Base-by-base conservation (phyloP, 2,329 filamentous ascomycete species). In the Rhynchosporium secalis region DNA sequence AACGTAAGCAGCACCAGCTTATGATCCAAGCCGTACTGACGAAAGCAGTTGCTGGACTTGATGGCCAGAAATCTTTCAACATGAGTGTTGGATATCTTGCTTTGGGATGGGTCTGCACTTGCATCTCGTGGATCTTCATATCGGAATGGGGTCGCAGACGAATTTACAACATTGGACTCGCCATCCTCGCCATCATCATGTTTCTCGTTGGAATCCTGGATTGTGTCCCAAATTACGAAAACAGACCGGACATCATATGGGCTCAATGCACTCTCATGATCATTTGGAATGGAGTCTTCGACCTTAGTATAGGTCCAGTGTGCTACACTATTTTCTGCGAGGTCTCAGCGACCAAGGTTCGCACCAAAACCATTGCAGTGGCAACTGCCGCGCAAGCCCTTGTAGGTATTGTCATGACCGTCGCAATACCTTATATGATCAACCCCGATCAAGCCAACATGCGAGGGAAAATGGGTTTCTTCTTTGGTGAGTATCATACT, bases 71-170 rank as follows among this genome's bases (percentile, higher is more conserved):
- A 38, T 81, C 85, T 6, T 88, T 88, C 70, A 80, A 80, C 51
- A 78, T 88, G 41, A 82, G 83, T 72, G 80, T 88, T 20, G 87
- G 87, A 72, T 87, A 81, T 54, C 85, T 85, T 0, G 83, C 80
- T 46, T 81, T 88, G 1, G 83, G 86, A 69, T 78, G 76, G 72
- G 73, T 88, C 70, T 80, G 86, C 64, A 84, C 86, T 72, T 85
- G 86, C 79, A 77, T 85, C 38, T 88, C 85, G 56, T 89, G 86
- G 86, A 74, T 87, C 58, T 78, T 88, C 51, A 87, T 85, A 20
- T 80, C 81, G 0, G 86, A 84, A 73, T 78, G 84, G 59, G 85
- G 86, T 70, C 82, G 85, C 58, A 83, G 86, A 56, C 80, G 81
- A 45, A 86, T 88, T 72, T 88, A 87, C 72, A 78, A 87, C 60